Evolutionary conservation across 331 rosid genomes (phyloP), one percentile per base, ranked within the genome.

Genomic region (Telfairia occidentalis): DNA sequence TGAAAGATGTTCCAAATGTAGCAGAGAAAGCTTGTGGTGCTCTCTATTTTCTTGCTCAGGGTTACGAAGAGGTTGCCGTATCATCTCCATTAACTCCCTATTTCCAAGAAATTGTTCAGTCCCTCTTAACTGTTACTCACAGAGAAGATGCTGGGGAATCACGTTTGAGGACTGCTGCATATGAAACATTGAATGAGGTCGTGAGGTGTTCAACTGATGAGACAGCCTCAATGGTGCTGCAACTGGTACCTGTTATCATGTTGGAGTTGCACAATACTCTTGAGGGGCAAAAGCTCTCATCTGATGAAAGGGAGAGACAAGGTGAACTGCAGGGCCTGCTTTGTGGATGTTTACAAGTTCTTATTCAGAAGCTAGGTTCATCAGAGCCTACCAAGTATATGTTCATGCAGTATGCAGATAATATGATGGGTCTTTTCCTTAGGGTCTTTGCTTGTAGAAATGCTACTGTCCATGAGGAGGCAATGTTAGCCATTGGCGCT

Each of bases 11-110:
- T 64, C 91, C 96, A 76, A 91, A 91, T 82, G 96, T 91, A 57
- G 96, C 97, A 75, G 96, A 91, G 91, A 91, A 91, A 78, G 97
- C 96, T 72, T 91, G 97, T 67, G 93, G 97, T 30, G 97, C 97
- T 76, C 90, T 91, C 78, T 91, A 91, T 84, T 91, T 85, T 81
- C 91, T 91, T 16, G 92, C 90, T 29, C 97, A 91, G 74, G 97
- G 97, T 60, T 91, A 86, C 15, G 97, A 91, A 90, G 96, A 91
- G 69, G 79, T 81, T 30, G 91, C 82, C 16, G 5, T 81, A 65
- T 83, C 92, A 75, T 90, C 96, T 55, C 76, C 87, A 26, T 18
- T 91, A 60, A 90, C 91, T 49, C 93, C 97, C 3, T 89, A 79
- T 78, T 91, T 89, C 74, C 92, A 87, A 81, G 88, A 91, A 74